Evolutionary conservation across 1,284 basidiomycete genomes (phyloP), one percentile per base, ranked within the genome.

Genomic region (Chondrostereum purpureum): DNA sequence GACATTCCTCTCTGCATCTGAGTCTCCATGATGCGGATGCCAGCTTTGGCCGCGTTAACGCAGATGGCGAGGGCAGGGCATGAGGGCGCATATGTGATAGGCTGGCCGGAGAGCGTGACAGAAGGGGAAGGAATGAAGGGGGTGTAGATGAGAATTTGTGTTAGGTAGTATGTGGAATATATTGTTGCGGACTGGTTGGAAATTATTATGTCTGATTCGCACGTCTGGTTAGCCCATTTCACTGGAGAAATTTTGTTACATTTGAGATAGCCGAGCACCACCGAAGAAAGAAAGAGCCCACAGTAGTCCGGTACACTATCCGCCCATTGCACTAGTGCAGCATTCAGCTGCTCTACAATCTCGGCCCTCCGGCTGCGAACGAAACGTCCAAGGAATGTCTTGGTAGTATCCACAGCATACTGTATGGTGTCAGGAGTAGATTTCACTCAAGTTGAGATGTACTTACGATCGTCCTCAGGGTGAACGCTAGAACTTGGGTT

Each of bases 331-430:
- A 78, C 75, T 55, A 93, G 68, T 0, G 78, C 80, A 3, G 72
- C 69, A 53, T 87, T 85, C 35, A 92, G 66, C 48, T 86, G 78
- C 18, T 75, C 70, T n/a, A 91, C 66, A n/a, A 83, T 72, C 17
- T 78, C 73, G 38, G 79, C 72, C 47, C 67, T 45, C 38, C 46
- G 48, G 46, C 21, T 51, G 45, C 46, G 48, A 42, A 22, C 48
- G 23, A 44, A 16, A 2, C 39, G 47, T 34, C 53, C 77, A 63
- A 72, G 62, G 37, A 73, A 70, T 20, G 76, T 59, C 54, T 79
- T 78, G 5, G 76, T 69, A 54, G 79, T 81, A 58, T 83, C 77
- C 49, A 84, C 73, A 12, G 83, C 75, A 65, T 92, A 92, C 86
- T 88, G 55, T 17, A 18, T 14, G 14, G 5, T 13, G 16, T n/a